Percentiles rank a stretch among this genome's conserved stretches.
Evolutionary conservation across 2,329 filamentous ascomycete genomes (phyloP).

Genomic region (Rugonectria rugulosa): DNA sequence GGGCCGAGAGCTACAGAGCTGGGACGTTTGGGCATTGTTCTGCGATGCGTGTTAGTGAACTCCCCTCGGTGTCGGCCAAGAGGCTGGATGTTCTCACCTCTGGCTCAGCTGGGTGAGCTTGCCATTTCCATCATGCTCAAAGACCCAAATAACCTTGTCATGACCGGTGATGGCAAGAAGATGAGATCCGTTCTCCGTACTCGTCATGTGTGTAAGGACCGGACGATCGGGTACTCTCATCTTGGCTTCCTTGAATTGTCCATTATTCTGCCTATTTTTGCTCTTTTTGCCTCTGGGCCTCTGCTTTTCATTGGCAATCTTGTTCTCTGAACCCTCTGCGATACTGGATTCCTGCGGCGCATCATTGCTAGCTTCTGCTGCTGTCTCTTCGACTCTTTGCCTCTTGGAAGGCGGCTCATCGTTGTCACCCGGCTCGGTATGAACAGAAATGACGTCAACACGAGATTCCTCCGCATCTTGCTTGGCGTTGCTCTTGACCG

Average conservation of each 20-base stretch:
- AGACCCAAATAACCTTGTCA: slow-evolving; percentile 89
- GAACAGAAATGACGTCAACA: slow-evolving; percentile 9
- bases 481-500: slow-evolving; percentile 33
- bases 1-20: slow-evolving; percentile 76
- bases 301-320: slow-evolving; percentile 29
- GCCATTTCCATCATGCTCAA: slow-evolving; percentile 70
- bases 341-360: slow-evolving; percentile 12
- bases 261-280: slow-evolving; percentile 40
- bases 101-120: slow-evolving; percentile 72
- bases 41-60: slow-evolving; percentile 50
- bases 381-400: slow-evolving; percentile 41
- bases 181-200: slow-evolving; percentile 70
- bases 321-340: slow-evolving; percentile 13
- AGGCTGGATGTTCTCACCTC: slow-evolving; percentile 70
- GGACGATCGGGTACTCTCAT: slow-evolving; percentile 58
- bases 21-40: slow-evolving; percentile 88
- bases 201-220: slow-evolving; percentile 73
- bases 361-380: slow-evolving; percentile 33
- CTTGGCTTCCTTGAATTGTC: slow-evolving; percentile 29
- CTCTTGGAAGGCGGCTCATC: slow-evolving; percentile 47
- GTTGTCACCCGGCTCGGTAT: slow-evolving; percentile 27
- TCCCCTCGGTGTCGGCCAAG: too few relatives aligned
- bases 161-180: slow-evolving; percentile 84
- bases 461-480: slow-evolving; percentile 22
- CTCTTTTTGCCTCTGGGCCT: slow-evolving; percentile 41